These are phyloP conservation scores for Fusarium metavorans DNA, from an alignment of 2,329 filamentous ascomycete genomes.

Conservation along the genomic window DNA sequence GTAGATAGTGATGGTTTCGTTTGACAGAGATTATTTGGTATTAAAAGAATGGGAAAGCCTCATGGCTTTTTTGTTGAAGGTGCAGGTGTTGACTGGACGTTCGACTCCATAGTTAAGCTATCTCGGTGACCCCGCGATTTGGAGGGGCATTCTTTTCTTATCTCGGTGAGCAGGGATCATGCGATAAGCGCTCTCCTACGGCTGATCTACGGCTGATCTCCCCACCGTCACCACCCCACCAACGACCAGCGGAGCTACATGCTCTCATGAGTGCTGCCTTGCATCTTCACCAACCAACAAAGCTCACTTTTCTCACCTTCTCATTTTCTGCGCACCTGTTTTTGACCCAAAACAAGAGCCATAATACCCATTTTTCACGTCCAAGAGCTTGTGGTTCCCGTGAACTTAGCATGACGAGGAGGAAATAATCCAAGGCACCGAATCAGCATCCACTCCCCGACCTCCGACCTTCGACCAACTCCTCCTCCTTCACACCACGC, in stretches of 20 bases:
- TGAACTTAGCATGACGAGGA: constrained; percentile 17
- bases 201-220: constrained; percentile 27
- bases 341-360: not conserved
- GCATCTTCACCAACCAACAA: constrained; percentile 25
- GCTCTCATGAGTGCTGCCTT: constrained; percentile 33
- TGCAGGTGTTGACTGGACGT: not conserved
- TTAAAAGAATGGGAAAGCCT: not conserved
- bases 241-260: constrained; percentile 31
- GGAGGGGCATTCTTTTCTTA: constrained; percentile 25
- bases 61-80: not conserved
- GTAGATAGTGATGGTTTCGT: too few species aligned
- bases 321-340: not conserved
- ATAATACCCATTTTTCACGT: not conserved
- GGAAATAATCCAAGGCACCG: constrained; percentile 13
- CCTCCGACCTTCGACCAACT: constrained; percentile 9
- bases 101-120: constrained; percentile 11
- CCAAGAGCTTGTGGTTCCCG: not conserved
- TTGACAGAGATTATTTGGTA: accelerated
- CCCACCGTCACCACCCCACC: constrained; percentile 33
- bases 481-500: constrained; percentile 1
- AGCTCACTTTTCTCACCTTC: not conserved
- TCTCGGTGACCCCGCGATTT: constrained; percentile 29
- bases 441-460: constrained; percentile 18
- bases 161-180: constrained; percentile 10
- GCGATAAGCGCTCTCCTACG: constrained; percentile 20